Percentiles rank a stretch among this genome's conserved stretches.
phyloP scores from a whole-genome alignment of 805 yeast species.

The Kodamaea kakaduensis region DNA sequence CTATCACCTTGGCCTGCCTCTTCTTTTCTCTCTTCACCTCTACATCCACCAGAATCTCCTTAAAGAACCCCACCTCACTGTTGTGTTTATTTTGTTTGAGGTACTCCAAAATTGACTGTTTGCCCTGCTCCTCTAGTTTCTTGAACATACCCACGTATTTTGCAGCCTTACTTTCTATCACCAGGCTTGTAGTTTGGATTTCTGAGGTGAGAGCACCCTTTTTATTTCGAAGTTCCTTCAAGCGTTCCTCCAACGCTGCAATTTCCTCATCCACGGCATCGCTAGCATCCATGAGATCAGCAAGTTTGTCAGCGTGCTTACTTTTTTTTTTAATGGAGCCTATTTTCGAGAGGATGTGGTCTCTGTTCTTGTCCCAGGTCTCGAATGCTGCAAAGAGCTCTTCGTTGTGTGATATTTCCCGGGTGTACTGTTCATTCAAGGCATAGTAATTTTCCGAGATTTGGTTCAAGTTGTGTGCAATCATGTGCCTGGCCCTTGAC shows the following conservation, averaged over 20 bases:
- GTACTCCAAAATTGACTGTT: slow-evolving; percentile 26
- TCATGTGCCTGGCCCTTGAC: slow-evolving; percentile 21
- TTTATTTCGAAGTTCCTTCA: slow-evolving; percentile 31
- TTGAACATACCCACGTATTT: slow-evolving; percentile 40
- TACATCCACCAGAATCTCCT: slow-evolving; percentile 24
- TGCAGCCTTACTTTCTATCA: slow-evolving; percentile 46
- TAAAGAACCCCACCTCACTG: slow-evolving; percentile 17
- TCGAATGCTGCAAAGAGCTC: slow-evolving; percentile 27
- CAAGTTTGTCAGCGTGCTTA: slow-evolving; percentile 41
- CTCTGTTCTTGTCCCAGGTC: slow-evolving; percentile 40
- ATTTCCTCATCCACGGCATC: slow-evolving; percentile 36
- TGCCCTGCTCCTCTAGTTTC: slow-evolving; percentile 37
- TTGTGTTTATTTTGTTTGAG: slow-evolving; percentile 20
- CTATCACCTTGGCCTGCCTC: background rate
- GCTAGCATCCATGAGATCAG: slow-evolving; percentile 30
- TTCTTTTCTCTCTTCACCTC: background rate
- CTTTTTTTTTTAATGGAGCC: slow-evolving; percentile 33
- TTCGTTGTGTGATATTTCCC: slow-evolving; percentile 30
- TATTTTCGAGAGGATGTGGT: slow-evolving; percentile 31
- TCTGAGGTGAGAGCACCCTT: slow-evolving; percentile 34
- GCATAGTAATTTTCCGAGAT: slow-evolving; percentile 43
- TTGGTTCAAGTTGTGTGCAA: slow-evolving; percentile 29
- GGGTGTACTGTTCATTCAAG: slow-evolving; percentile 43
- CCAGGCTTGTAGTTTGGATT: slow-evolving; percentile 44
- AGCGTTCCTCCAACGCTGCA: slow-evolving; percentile 29